Conservation (phyloP, 1,139 yeast genomes). For the Yamadazyma atlantica region DNA sequence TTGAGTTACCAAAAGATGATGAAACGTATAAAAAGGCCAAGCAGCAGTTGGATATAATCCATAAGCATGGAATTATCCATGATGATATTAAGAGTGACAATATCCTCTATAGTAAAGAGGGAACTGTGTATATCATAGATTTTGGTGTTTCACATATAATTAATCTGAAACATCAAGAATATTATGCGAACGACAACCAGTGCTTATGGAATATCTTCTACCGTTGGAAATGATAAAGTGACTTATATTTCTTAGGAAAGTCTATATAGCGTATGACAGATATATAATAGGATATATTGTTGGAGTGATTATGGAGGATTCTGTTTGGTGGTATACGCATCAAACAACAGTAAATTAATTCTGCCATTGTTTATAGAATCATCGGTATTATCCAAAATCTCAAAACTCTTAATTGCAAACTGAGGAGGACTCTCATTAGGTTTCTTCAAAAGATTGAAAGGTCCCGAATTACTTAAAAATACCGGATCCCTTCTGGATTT, state of each 20-base stretch:
- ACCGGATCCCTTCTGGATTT: constrained; percentile 19
- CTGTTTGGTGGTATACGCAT: constrained; percentile 66
- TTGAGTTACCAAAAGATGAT: not conserved
- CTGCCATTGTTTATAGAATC: constrained; percentile 65
- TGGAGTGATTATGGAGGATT: constrained; percentile 67
- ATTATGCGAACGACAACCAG: no score
- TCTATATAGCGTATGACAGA: constrained; percentile 38
- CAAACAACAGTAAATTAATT: constrained; percentile 70
- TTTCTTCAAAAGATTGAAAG: constrained; percentile 20
- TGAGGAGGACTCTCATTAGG: constrained; percentile 7
- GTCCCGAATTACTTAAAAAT: constrained; percentile 15
- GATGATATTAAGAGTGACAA: not conserved
- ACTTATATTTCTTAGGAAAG: constrained; percentile 54
- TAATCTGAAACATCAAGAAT: no score
- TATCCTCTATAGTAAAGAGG: not conserved
- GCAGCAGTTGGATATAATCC: not conserved
- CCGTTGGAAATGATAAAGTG: constrained; percentile 50
- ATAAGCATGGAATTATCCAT: not conserved
- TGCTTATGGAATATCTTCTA: no score
- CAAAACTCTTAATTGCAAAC: constrained; percentile 50
- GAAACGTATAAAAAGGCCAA: not conserved
- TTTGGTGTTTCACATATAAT: no score
- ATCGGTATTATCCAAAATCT: constrained; percentile 68
- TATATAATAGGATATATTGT: not conserved
- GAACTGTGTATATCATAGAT: not conserved